Percentiles rank a stretch among this genome's conserved stretches.
Evolutionary conservation across 179 eudicot genomes (phyloP).

Genomic region (Vitellaria paradoxa): DNA sequence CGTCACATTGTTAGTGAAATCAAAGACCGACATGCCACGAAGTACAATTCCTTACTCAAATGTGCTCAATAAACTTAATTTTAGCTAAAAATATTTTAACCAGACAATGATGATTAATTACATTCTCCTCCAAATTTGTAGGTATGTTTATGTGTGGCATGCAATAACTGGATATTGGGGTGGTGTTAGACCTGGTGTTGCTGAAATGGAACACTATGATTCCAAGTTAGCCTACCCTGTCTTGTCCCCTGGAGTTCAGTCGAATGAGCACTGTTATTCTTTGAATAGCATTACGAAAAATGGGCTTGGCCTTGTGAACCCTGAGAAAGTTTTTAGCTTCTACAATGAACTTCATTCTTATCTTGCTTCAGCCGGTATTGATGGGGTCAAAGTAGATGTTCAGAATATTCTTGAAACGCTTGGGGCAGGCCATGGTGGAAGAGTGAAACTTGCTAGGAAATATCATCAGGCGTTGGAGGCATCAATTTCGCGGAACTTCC

Average conservation of each 20-base stretch:
- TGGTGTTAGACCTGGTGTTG: slow-evolving; percentile 60
- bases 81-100: neutral
- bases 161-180: slow-evolving; percentile 90
- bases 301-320: slow-evolving; percentile 78
- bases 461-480: slow-evolving; percentile 81
- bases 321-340: slow-evolving; percentile 65
- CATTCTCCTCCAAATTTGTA: slow-evolving; percentile 15
- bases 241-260: slow-evolving; percentile 61
- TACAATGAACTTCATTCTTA: slow-evolving; percentile 74
- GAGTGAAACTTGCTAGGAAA: slow-evolving; percentile 68
- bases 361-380: slow-evolving; percentile 70
- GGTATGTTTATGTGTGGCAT: slow-evolving; percentile 89
- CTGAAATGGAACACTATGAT: slow-evolving; percentile 62
- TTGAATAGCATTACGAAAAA: slow-evolving; percentile 50
- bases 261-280: slow-evolving; percentile 49
- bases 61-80: neutral
- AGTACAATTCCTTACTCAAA: slow-evolving; percentile 33
- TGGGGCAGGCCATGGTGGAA: slow-evolving; percentile 82
- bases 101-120: neutral
- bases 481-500: slow-evolving; percentile 65
- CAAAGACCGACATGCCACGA: slow-evolving; percentile 60
- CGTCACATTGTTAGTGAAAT: slow-evolving; percentile 48
- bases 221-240: slow-evolving; percentile 56
- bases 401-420: slow-evolving; percentile 82
- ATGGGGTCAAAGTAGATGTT: slow-evolving; percentile 88